Evolutionary conservation across 108 stramenopile genomes (phyloP), one percentile per base, ranked within the genome.

Genomic region (Epithemia pelagica): DNA sequence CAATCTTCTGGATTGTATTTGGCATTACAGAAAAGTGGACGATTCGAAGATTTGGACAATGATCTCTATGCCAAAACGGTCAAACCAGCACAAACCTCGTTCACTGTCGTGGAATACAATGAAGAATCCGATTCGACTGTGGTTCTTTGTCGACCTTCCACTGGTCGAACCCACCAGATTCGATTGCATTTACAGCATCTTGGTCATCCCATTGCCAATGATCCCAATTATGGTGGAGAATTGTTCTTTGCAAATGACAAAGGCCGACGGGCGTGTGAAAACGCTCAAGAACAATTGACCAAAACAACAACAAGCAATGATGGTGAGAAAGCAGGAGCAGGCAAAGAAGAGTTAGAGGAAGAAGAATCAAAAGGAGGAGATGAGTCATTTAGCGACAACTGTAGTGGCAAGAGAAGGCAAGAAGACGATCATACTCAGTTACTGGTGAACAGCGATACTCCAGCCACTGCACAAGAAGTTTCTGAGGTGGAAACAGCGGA

Each of bases 91-190:
- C 78, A 86, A 64, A 86, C 91, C 28, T 74, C 86, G 1, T 89
- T 92, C 69, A 83, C 80, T 20, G 78, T 89, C 25, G 56, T 92
- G 0, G 54, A 67, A 24, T 89, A 88, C 58, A 88, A 92, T 70
- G 62, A 66, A 20, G 54, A 55, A 25, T 65, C 83, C 0, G 84
- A 92, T 66, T 88, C 91, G 27, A 88, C 88, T n/a, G 23, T 92
- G 58, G 74, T 92, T 2, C 58, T 83, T 10, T 86, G 83, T 63
- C 70, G 75, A 53, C 85, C 85, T 1, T 62, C 65, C 23, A 95
- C 94, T 25, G 95, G 91, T 19, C 57, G 95, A 24, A 96, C 90
- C 0, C 95, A 96, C 74, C 94, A 95, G 70, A 82, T 96, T 59
- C 82, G 95, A 28, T 67, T 92, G 2, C 95, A 96, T 57, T 65